phyloP scores from a whole-genome alignment of 163 green algal species.

The Scenedesmus sp. region DNA sequence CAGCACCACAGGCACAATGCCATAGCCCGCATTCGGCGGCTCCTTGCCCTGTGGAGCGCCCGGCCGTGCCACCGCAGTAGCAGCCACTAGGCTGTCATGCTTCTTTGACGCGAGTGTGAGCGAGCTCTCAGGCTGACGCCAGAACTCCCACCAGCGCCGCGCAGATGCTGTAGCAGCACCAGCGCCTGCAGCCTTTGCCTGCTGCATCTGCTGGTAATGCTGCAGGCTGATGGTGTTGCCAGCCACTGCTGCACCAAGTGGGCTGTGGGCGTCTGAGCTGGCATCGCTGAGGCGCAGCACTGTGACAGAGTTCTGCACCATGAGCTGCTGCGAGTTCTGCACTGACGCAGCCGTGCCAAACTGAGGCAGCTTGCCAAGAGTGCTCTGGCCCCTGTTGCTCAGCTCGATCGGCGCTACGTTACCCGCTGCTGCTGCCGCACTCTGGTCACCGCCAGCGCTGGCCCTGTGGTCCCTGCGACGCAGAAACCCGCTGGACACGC shows the following conservation, averaged over 20 bases:
- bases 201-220: slow-evolving; percentile 52
- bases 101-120: slow-evolving; percentile 13
- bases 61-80: background rate
- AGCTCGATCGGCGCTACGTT: background rate
- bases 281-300: slow-evolving; percentile 32
- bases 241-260: background rate
- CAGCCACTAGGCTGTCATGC: slow-evolving; percentile 38
- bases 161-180: background rate
- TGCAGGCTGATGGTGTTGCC: slow-evolving; percentile 45
- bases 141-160: slow-evolving; percentile 36
- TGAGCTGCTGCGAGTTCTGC: slow-evolving; percentile 36
- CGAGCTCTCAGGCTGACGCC: slow-evolving; percentile 22
- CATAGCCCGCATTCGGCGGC: background rate
- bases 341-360: background rate
- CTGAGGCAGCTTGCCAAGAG: background rate
- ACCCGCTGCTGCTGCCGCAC: background rate
- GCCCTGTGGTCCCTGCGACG: slow-evolving; percentile 8
- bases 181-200: background rate
- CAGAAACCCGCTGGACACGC: slow-evolving; percentile 41
- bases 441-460: background rate
- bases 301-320: slow-evolving; percentile 37
- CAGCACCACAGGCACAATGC: slow-evolving; percentile 47
- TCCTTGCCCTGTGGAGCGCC: background rate
- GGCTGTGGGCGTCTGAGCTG: slow-evolving; percentile 32
- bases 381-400: slow-evolving; percentile 18